phyloP scores from a whole-genome alignment of 768 basidiomycete species.

The Lyophyllum semitale region DNA sequence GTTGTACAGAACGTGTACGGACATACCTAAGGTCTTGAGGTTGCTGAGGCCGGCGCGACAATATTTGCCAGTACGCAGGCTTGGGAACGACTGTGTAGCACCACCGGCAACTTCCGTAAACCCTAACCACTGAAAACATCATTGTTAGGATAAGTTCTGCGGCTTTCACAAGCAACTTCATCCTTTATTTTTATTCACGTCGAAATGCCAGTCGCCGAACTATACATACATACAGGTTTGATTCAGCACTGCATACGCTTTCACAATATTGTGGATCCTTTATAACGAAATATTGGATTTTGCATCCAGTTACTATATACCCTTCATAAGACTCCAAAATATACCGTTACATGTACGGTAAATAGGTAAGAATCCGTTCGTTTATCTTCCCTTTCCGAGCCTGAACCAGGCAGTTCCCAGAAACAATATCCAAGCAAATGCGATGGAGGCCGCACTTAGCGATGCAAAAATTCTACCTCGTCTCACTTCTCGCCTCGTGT shows the following conservation, averaged over 20 bases:
- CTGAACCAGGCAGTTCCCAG: conserved; percentile 61
- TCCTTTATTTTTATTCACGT: no score
- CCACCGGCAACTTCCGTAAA: conserved; percentile 33
- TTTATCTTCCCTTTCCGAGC: conserved; percentile 42
- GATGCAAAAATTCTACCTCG: conserved; percentile 54
- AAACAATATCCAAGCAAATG: conserved; percentile 65
- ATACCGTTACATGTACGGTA: no score
- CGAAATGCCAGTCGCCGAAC: no score
- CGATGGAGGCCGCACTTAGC: conserved; percentile 42
- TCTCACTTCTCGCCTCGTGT: conserved; percentile 31
- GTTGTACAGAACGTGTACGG: conserved; percentile 11
- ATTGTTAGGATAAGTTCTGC: no score
- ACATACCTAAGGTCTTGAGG: conserved; percentile 40
- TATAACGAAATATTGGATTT: no score
- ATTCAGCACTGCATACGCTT: no score
- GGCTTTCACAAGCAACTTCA: no score
- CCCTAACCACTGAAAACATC: no score
- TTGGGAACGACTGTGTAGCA: conserved; percentile 39
- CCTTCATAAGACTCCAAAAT: no score
- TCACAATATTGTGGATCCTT: no score
- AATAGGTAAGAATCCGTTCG: not conserved
- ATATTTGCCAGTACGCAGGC: conserved; percentile 20
- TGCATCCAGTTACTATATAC: no score
- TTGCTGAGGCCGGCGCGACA: conserved; percentile 31
- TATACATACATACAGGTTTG: no score